Percentiles rank a stretch among this genome's conserved stretches.
Evolutionary conservation across 2,329 filamentous ascomycete species (phyloP).

Genomic region (Nemania serpens): DNA sequence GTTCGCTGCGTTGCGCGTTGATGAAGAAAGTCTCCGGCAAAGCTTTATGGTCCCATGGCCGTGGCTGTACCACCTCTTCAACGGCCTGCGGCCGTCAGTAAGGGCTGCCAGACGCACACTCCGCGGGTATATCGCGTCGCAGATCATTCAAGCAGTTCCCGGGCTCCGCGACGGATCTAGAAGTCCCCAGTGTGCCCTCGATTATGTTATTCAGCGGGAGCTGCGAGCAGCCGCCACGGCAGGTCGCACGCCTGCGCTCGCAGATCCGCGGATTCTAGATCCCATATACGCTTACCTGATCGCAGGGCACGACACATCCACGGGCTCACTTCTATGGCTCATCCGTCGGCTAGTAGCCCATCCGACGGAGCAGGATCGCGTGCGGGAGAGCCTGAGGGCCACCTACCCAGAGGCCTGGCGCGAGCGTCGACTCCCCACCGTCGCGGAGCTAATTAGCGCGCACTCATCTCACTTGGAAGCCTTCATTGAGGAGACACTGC

Average conservation of each 20-base stretch:
- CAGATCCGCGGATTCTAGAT: background rate
- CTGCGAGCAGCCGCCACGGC: background rate
- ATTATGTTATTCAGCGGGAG: background rate
- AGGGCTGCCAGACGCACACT: background rate
- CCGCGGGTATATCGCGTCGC: background rate
- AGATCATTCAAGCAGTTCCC: background rate
- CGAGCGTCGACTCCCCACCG: background rate
- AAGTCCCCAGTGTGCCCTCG: background rate
- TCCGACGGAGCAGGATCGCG: background rate
- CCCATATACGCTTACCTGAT: background rate
- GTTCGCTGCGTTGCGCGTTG: background rate
- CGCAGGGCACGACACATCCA: background rate
- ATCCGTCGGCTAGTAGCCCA: background rate
- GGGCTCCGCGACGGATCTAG: background rate
- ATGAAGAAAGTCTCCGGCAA: background rate
- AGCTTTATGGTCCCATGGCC: conserved; percentile 6
- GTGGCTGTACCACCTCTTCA: background rate
- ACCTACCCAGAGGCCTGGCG: background rate
- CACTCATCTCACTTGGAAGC: background rate
- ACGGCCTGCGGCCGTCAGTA: conserved; percentile 6
- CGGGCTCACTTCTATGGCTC: background rate
- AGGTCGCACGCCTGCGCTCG: background rate
- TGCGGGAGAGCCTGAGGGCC: background rate
- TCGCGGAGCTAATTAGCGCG: background rate
- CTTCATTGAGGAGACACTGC: background rate